Evolutionary conservation across 495 filamentous ascomycete genomes (phyloP).

Genomic region (Penicillium robsamsonii): DNA sequence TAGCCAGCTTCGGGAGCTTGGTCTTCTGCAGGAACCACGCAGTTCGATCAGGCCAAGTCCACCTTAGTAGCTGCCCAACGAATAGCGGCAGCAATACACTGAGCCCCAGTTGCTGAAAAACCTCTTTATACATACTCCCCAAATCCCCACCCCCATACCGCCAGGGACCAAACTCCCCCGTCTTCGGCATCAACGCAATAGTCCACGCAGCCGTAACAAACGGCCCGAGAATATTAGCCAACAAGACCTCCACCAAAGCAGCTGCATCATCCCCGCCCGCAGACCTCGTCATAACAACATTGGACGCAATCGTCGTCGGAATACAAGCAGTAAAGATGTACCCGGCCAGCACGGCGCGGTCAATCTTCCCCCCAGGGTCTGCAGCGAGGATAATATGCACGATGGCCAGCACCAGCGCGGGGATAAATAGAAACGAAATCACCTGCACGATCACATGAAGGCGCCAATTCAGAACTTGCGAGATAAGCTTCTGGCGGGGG

Average conservation of each 20-base stretch:
- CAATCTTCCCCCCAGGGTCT: constrained; percentile 40
- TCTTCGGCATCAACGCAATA: constrained; percentile 45
- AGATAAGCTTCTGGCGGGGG: constrained; percentile 49
- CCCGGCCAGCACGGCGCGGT: constrained; percentile 51
- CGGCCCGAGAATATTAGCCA: constrained; percentile 54
- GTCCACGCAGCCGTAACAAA: constrained; percentile 54
- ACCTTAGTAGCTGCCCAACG: constrained; percentile 49
- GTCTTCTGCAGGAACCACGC: constrained; percentile 42
- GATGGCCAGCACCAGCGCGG: constrained; percentile 43
- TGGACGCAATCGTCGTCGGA: constrained; percentile 58
- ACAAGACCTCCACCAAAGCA: constrained; percentile 52
- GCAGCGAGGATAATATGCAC: constrained; percentile 48
- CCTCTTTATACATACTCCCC: constrained; percentile 49
- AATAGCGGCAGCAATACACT: constrained; percentile 50
- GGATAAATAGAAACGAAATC: constrained; percentile 52
- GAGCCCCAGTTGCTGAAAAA: constrained; percentile 52
- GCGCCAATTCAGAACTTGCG: constrained; percentile 51
- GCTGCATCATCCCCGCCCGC: constrained; percentile 56
- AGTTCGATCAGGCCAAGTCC: constrained; percentile 46
- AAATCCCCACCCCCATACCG: constrained; percentile 44
- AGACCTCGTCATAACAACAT: constrained; percentile 56
- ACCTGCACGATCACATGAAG: constrained; percentile 52
- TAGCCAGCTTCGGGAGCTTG: constrained; percentile 45
- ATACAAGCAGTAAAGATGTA: constrained; percentile 56
- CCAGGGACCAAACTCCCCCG: constrained; percentile 44